Percentiles rank a stretch among this genome's conserved stretches.
Evolutionary conservation across 495 filamentous ascomycete genomes (phyloP).

Genomic region (Clohesyomyces aquaticus): DNA sequence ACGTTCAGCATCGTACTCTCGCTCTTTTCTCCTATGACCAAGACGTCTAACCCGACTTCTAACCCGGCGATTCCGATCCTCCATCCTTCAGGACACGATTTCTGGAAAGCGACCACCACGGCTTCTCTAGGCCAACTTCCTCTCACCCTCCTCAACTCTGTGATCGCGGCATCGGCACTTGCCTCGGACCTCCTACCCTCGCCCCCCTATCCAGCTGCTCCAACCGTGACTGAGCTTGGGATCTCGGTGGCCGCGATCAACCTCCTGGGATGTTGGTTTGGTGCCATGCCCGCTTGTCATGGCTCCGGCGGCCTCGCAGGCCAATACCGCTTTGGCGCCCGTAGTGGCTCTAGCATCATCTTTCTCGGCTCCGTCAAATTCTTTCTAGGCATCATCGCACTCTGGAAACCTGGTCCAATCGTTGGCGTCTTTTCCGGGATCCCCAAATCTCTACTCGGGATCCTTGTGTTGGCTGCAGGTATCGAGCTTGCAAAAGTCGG

Average conservation of each 20-base stretch:
- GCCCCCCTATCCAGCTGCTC: conserved; percentile 55
- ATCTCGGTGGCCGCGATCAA: conserved; percentile 84
- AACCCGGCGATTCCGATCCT: conserved; percentile 32
- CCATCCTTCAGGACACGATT: conserved; percentile 28
- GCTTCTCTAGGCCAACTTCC: conserved; percentile 75
- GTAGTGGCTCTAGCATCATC: conserved; percentile 81
- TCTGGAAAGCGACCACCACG: conserved; percentile 34
- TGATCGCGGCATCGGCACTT: conserved; percentile 81
- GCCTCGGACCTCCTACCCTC: conserved; percentile 73
- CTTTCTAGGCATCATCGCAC: conserved; percentile 69
- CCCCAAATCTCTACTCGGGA: conserved; percentile 72
- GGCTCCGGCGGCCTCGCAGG: conserved; percentile 88
- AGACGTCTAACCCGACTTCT: neutral
- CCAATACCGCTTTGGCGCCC: conserved; percentile 86
- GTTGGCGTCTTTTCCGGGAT: conserved; percentile 69
- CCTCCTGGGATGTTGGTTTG: conserved; percentile 83
- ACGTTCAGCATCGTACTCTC: conserved; percentile 54
- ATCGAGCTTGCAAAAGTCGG: conserved; percentile 84
- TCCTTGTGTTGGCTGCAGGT: conserved; percentile 88
- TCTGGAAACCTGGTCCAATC: conserved; percentile 48
- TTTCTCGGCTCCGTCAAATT: conserved; percentile 78
- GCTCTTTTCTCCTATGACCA: conserved; percentile 25
- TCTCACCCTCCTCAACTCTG: conserved; percentile 85
- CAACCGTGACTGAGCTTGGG: conserved; percentile 72
- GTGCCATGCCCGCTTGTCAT: conserved; percentile 94